These are phyloP conservation scores for Verticillium dahliae DNA, from an alignment of 2,329 filamentous ascomycete genomes.

Conservation along the genomic window DNA sequence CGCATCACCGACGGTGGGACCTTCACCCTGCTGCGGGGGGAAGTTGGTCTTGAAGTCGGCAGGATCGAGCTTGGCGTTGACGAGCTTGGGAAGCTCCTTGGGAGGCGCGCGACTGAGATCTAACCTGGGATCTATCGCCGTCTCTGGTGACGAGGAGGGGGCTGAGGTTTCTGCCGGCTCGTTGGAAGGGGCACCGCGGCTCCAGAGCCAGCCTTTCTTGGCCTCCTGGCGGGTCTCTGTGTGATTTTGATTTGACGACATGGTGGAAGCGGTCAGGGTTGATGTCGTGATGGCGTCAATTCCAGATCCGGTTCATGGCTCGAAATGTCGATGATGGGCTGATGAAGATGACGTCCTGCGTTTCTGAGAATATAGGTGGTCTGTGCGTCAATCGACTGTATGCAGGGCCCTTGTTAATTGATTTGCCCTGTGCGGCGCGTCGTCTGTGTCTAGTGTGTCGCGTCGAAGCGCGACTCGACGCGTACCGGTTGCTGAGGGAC, in stretches of 20 bases:
- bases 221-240: background rate
- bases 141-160: background rate
- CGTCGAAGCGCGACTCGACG: slow-evolving; percentile 12
- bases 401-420: slow-evolving; percentile 10
- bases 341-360: slow-evolving; percentile 13
- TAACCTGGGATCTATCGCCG: background rate
- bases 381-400: slow-evolving; percentile 4
- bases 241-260: background rate
- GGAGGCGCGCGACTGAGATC: background rate
- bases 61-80: slow-evolving; percentile 8
- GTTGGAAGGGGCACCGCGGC: background rate
- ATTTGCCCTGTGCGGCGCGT: slow-evolving; percentile 4
- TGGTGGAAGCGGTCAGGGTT: background rate
- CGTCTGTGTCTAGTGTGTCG: slow-evolving; percentile 1
- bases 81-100: slow-evolving; percentile 8
- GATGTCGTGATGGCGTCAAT: background rate
- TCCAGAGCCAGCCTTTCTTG: background rate
- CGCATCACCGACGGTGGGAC: slow-evolving; percentile 45
- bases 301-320: background rate
- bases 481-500: slow-evolving; percentile 3
- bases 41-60: slow-evolving; percentile 13
- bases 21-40: slow-evolving; percentile 11
- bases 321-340: background rate
- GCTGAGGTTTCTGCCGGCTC: background rate
- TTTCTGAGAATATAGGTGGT: slow-evolving; percentile 6